Conservation (phyloP, 2,329 filamentous ascomycete species). For the Pyricularia pennisetigena region DNA sequence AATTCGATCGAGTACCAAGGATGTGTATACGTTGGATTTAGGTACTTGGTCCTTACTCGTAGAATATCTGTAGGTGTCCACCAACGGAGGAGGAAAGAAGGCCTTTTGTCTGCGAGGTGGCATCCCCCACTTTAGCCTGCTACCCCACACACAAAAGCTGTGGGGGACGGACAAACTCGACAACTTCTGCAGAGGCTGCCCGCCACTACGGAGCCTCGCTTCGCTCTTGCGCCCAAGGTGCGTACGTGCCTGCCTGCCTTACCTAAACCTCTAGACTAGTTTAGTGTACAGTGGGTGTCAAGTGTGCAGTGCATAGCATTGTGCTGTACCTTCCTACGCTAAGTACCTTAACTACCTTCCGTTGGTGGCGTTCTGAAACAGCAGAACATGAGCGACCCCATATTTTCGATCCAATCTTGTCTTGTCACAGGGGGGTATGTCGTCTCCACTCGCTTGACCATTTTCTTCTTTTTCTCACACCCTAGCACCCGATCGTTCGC, state of each 20-base stretch:
- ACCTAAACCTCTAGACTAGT: background rate
- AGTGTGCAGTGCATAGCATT: background rate
- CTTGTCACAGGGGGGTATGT: background rate
- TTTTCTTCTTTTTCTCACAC: background rate
- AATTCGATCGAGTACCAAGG: background rate
- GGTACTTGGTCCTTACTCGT: background rate
- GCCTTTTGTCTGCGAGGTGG: background rate
- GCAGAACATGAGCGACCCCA: background rate
- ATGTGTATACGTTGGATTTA: background rate
- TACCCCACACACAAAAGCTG: background rate
- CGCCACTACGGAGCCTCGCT: background rate
- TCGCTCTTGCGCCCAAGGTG: background rate
- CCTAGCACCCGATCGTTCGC: background rate
- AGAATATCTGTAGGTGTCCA: background rate
- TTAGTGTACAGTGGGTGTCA: too few species aligned
- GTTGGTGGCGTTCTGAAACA: background rate
- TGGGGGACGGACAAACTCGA: background rate
- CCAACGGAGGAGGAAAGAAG: background rate
- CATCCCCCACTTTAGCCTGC: background rate
- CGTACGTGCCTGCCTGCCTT: background rate
- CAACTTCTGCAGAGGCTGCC: background rate
- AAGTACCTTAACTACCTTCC: background rate
- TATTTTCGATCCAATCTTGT: background rate
- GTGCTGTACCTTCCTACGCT: background rate
- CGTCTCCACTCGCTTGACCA: background rate